A percentile compares a stretch with the other conserved stretches of the same genome.
These are phyloP conservation scores for Adenanthera pavonina DNA, from an alignment of 306 rosid genomes.

Conservation along the genomic window DNA sequence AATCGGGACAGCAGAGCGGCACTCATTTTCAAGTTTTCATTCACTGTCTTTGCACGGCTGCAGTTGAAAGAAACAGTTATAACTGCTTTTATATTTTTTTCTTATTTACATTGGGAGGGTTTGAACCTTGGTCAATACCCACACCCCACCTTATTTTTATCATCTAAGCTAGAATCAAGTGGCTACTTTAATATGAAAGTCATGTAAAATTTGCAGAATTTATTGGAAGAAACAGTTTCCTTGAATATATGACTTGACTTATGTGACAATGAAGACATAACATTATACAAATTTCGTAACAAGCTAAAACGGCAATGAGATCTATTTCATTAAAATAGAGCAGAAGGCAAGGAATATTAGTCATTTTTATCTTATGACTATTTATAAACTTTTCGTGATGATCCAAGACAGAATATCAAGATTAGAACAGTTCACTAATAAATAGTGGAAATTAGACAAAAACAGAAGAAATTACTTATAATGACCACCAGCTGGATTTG, in stretches of 20 bases:
- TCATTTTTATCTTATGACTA: slow-evolving; percentile 15
- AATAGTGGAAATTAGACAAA: slow-evolving; percentile 26
- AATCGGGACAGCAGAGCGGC: slow-evolving; percentile 89
- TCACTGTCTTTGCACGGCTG: slow-evolving; percentile 98
- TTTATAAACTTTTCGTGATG: not conserved
- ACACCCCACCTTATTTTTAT: no score
- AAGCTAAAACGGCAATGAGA: slow-evolving; percentile 7
- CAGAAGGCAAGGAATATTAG: slow-evolving; percentile 20
- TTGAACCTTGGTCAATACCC: no score
- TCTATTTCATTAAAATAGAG: slow-evolving; percentile 15
- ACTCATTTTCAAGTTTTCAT: slow-evolving; percentile 93
- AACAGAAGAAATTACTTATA: slow-evolving; percentile 65
- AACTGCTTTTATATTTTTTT: not conserved
- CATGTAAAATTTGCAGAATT: slow-evolving; percentile 25
- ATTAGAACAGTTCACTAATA: slow-evolving; percentile 17
- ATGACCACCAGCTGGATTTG: slow-evolving; percentile 97
- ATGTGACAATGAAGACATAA: slow-evolving; percentile 19
- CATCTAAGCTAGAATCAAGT: no score
- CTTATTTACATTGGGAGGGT: no score
- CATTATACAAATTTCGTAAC: slow-evolving; percentile 6
- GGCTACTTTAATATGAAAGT: slow-evolving; percentile 18
- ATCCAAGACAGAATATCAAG: slow-evolving; percentile 20
- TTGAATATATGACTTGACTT: slow-evolving; percentile 27
- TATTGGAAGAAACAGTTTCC: slow-evolving; percentile 33
- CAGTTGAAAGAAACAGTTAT: slow-evolving; percentile 40